Conservation (phyloP, 257 asterid genomes). For the Vinca minor region DNA sequence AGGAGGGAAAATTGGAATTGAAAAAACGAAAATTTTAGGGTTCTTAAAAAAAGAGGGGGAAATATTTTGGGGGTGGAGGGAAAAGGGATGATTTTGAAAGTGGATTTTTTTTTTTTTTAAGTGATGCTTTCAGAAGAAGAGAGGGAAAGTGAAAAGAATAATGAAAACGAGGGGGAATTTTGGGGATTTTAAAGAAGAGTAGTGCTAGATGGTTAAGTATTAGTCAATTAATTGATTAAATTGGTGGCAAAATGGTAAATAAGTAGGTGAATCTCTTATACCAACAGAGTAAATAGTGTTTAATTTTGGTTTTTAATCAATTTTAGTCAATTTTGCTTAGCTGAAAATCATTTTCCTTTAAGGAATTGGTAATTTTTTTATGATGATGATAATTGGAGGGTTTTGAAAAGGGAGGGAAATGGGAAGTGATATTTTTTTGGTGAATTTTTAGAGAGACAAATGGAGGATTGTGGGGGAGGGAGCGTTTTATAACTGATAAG, state of each 20-base stretch:
- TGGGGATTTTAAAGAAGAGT: slow-evolving; percentile 11
- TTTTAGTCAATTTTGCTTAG: no score
- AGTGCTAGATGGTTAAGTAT: no score
- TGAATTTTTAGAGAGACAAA: not conserved
- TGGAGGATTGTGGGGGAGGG: not conserved
- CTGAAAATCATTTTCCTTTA: no score
- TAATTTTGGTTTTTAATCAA: no score
- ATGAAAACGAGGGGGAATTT: not conserved
- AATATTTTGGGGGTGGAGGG: not conserved
- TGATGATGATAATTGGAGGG: slow-evolving; percentile 13
- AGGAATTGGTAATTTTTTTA: slow-evolving; percentile 7
- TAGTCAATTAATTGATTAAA: no score
- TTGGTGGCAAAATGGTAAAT: no score
- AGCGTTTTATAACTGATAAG: no score
- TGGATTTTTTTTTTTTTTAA: no score
- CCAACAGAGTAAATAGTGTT: no score
- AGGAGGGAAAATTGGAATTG: slow-evolving; percentile 11
- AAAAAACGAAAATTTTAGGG: slow-evolving; percentile 20
- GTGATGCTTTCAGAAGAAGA: slow-evolving; percentile 19
- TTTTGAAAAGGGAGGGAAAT: slow-evolving; percentile 27
- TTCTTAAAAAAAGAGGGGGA: slow-evolving; percentile 18
- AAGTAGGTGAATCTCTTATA: no score
- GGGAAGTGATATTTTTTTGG: not conserved
- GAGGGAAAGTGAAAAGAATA: not conserved
- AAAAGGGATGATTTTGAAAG: slow-evolving; percentile 1